Evolutionary conservation across 495 filamentous ascomycete species (phyloP).

Genomic region (Hypoxylon lienhwacheense): DNA sequence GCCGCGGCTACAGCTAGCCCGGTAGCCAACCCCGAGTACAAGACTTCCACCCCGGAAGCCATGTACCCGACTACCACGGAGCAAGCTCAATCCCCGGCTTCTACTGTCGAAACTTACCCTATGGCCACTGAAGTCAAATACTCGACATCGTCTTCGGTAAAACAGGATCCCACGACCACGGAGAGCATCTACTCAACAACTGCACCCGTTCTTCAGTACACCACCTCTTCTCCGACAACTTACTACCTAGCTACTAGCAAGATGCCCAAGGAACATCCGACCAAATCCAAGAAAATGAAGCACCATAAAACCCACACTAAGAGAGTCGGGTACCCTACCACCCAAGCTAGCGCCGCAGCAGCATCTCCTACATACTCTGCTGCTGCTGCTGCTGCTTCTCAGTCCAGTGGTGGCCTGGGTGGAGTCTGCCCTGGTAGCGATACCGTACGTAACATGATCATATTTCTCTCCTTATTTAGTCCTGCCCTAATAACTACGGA

Average conservation of each 20-base stretch:
- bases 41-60: slow-evolving; percentile 14
- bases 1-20: slow-evolving; percentile 29
- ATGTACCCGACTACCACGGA: slow-evolving; percentile 16
- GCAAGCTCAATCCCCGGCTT: slow-evolving; percentile 11
- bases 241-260: not conserved
- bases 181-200: not conserved
- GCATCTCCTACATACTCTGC: not conserved
- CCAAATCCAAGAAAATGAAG: slow-evolving; percentile 7
- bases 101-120: slow-evolving; percentile 8
- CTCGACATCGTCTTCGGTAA: slow-evolving; percentile 3
- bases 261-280: slow-evolving; percentile 6
- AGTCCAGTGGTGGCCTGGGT: slow-evolving; percentile 1
- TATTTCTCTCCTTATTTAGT: not conserved
- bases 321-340: slow-evolving; percentile 5
- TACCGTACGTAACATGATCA: slow-evolving; percentile 5
- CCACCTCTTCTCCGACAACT: not conserved
- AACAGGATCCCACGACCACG: slow-evolving; percentile 13
- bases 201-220: not conserved
- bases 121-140: slow-evolving; percentile 3
- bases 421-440: slow-evolving; percentile 10
- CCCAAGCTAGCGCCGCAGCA: slow-evolving; percentile 2
- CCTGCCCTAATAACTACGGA: not conserved
- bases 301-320: slow-evolving; percentile 11
- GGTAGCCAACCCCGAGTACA: slow-evolving; percentile 28
- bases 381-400: not conserved